Conservation (phyloP, 345 rosid genomes). For the Fremontodendron californicum region DNA sequence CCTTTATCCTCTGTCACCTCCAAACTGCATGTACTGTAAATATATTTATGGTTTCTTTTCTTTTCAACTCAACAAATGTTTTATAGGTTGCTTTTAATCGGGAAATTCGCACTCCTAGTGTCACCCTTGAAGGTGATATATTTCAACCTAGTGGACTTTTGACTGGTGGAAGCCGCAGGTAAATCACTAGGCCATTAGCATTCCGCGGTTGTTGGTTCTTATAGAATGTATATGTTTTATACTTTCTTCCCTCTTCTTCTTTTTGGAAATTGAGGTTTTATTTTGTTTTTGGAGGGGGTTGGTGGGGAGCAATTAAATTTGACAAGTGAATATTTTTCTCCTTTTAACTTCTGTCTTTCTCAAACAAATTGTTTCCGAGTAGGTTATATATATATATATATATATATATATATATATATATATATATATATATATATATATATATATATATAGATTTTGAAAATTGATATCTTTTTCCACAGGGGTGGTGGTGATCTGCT, state of each 20-base stretch:
- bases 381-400: not conserved
- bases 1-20: not conserved
- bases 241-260: not conserved
- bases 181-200: constrained; percentile 14
- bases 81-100: constrained; percentile 75
- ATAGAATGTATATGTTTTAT: not conserved
- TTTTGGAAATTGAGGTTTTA: not conserved
- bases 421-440: too few species aligned
- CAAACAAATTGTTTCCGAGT: not conserved
- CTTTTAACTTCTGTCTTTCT: not conserved
- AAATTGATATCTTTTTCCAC: constrained; percentile 13
- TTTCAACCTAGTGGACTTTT: constrained; percentile 96
- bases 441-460: not conserved
- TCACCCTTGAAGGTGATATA: constrained; percentile 92
- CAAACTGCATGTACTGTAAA: not conserved
- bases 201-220: not conserved
- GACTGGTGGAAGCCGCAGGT: constrained; percentile 98
- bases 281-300: constrained; percentile 10
- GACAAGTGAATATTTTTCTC: not conserved
- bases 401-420: too few species aligned
- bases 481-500: constrained; percentile 86
- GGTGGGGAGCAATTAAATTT: not conserved
- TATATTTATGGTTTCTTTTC: not conserved
- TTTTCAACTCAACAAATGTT: constrained; percentile 19
- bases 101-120: constrained; percentile 70